A percentile compares a stretch with the other conserved stretches of the same genome.
phyloP scores from a whole-genome alignment of 2,329 filamentous ascomycete species.

The Cladosporium sp. region DNA sequence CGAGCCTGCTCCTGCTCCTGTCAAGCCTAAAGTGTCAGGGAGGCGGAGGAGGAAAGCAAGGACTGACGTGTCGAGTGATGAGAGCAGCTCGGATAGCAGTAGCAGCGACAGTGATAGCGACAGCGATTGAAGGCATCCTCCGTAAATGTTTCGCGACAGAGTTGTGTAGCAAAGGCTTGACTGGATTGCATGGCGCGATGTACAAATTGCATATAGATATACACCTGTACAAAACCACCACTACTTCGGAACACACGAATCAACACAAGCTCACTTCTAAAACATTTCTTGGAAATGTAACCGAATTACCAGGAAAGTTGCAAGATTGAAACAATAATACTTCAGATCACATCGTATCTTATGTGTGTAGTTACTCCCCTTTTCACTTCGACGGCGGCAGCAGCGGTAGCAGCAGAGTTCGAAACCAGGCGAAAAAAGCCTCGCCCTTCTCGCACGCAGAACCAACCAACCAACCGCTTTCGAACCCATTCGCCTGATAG shows the following conservation, averaged over 20 bases:
- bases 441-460: no score
- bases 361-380: not conserved
- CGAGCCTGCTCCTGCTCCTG: conserved; percentile 1
- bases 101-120: conserved; percentile 16
- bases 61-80: conserved; percentile 29
- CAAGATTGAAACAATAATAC: not conserved
- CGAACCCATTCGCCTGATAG: not conserved
- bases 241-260: no score
- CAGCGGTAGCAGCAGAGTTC: no score
- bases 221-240: not conserved
- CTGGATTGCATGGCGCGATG: no score
- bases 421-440: no score
- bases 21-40: not conserved
- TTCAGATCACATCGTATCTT: not conserved
- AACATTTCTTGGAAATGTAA: not conserved
- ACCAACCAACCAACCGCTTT: no score
- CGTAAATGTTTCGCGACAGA: no score
- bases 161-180: not conserved
- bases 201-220: not conserved
- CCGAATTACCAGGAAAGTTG: no score
- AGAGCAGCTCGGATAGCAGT: conserved; percentile 16
- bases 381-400: no score
- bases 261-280: no score
- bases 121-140: conserved; percentile 1
- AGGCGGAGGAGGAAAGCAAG: conserved; percentile 28